Conservation (phyloP, 306 rosid species). For the Coriaria nepalensis region DNA sequence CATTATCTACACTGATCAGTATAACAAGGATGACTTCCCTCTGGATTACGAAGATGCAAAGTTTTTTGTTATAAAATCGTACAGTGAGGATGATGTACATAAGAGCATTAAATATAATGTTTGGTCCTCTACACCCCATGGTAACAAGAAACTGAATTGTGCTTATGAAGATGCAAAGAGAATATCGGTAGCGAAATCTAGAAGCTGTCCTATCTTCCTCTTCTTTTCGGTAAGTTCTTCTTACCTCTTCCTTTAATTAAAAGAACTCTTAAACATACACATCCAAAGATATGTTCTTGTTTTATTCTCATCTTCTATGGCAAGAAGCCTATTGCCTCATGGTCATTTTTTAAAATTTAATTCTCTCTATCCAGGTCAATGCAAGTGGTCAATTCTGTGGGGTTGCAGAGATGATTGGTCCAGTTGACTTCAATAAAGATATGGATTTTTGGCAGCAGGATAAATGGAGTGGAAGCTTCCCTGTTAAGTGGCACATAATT, state of each 20-base stretch:
- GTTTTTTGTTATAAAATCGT: constrained; percentile 83
- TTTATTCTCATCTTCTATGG: not conserved
- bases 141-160: constrained; percentile 66
- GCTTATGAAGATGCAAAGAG: constrained; percentile 70
- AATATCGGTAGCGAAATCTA: constrained; percentile 41
- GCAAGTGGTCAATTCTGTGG: constrained; percentile 96
- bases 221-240: constrained; percentile 64
- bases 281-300: not conserved
- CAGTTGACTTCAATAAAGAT: constrained; percentile 66
- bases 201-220: constrained; percentile 64
- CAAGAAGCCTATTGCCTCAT: no score
- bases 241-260: not conserved
- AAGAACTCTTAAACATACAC: no score
- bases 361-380: constrained; percentile 47
- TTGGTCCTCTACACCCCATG: constrained; percentile 96
- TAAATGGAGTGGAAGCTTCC: constrained; percentile 95
- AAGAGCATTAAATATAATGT: constrained; percentile 89
- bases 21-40: constrained; percentile 65
- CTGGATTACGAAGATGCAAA: constrained; percentile 56
- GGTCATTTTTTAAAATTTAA: not conserved
- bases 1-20: constrained; percentile 54
- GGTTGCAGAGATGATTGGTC: constrained; percentile 73
- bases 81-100: constrained; percentile 98
- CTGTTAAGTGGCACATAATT: constrained; percentile 83
- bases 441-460: constrained; percentile 99